Evolutionary conservation across 331 rosid genomes (phyloP), one percentile per base, ranked within the genome.

Genomic region (Spiraea crenata): DNA sequence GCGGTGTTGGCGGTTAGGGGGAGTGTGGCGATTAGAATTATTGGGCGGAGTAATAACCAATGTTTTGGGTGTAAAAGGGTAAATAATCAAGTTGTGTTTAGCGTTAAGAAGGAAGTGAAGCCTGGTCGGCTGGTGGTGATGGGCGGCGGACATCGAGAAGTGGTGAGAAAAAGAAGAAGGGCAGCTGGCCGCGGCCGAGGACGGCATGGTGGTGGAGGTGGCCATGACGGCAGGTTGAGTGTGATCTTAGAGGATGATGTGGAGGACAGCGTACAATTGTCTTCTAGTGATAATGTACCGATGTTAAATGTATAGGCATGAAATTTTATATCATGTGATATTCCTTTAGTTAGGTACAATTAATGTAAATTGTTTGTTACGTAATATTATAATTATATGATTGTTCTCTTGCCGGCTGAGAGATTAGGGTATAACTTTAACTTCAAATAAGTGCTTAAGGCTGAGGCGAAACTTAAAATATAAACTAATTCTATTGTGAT

Each of bases 1-100:
- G 77, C 76, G 1, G 76, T 69, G 16, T 49, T 77, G 67, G 76
- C 76, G 9, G 54, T 64, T 38, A 71, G 69, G 76, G 81, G 73
- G 10, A 77, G 63, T 35, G 17, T 39, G 55, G 76, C 81, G 14
- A 54, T 77, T 12, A 13, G 62, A 1, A 52, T 16, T 10, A 63
- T 14, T 63, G 62, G 59, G 31, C 51, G 61, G 55, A 31, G 35
- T 17, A 49, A 6, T 44, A 6, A 13, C 13, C 3, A 11, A 35
- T 6, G 52, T 3, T 39, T 8, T 13, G 54, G 15, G 37, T 35
- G 71, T 44, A 51, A 70, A 69, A 62, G 75, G 16, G 71, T 25
- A 10, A 56, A 74, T 50, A 10, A 48, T 25, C 54, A 25, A 14
- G 61, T 76, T 31, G 67, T 39, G 50, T 70, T 70, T 76, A 65